Percentiles rank a stretch among this genome's conserved stretches.
phyloP scores from a whole-genome alignment of 495 filamentous ascomycete species.

The Penicillium lagena region DNA sequence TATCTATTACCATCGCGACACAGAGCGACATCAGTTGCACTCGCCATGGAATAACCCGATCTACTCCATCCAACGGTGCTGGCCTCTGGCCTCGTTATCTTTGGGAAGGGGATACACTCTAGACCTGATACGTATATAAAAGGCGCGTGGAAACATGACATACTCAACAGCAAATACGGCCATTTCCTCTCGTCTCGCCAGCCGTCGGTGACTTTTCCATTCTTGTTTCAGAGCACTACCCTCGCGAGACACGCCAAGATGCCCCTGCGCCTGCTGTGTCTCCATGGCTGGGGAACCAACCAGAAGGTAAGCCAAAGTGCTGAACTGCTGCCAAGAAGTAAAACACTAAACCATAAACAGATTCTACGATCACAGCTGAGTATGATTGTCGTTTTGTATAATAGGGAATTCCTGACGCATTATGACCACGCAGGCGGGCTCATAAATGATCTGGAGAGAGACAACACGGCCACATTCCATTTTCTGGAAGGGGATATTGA shows the following conservation, averaged over 20 bases:
- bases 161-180: too few relatives aligned
- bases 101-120: too few relatives aligned
- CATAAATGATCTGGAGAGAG: constrained; percentile 20
- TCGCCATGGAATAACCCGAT: too few relatives aligned
- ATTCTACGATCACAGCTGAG: constrained; percentile 24
- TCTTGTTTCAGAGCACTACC: not conserved
- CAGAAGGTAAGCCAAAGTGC: constrained; percentile 12
- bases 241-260: constrained; percentile 3
- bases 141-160: too few relatives aligned
- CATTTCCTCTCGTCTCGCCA: not conserved
- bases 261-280: constrained; percentile 22
- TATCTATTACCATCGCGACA: too few relatives aligned
- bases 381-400: constrained; percentile 1
- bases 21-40: too few relatives aligned
- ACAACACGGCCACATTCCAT: constrained; percentile 27
- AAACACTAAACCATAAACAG: constrained; percentile 5
- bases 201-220: constrained; percentile 1
- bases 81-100: too few relatives aligned
- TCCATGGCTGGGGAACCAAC: constrained; percentile 28
- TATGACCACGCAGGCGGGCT: constrained; percentile 11
- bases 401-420: not conserved
- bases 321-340: not conserved
- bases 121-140: too few relatives aligned
- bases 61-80: too few relatives aligned
- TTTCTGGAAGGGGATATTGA: constrained; percentile 30